Percentiles rank a stretch among this genome's conserved stretches.
Evolutionary conservation across 306 rosid species (phyloP).

Genomic region (Glycyrrhiza uralensis): DNA sequence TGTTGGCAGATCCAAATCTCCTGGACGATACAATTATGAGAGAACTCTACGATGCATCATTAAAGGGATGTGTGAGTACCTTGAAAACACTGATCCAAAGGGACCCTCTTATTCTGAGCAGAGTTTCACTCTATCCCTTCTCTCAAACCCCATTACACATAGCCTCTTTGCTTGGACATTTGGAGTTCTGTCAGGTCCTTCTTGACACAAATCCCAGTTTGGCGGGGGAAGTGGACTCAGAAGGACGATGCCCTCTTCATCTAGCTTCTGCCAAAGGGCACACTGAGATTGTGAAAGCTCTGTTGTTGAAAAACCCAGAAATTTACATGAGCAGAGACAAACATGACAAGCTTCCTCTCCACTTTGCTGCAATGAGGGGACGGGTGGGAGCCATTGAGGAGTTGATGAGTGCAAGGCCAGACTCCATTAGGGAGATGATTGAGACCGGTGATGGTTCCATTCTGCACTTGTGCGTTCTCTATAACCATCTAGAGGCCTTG

Average conservation of each 20-base stretch:
- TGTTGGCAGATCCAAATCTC: not conserved
- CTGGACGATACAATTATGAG: not conserved
- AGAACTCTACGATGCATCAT: conserved; percentile 26
- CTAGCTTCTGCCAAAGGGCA: conserved; percentile 30
- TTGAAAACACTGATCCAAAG: conserved; percentile 20
- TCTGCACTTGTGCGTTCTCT: conserved; percentile 24
- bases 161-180: conserved; percentile 32
- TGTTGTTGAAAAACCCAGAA: not conserved
- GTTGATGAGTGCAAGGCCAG: not conserved
- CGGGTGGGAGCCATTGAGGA: conserved; percentile 10
- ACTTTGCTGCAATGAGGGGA: conserved; percentile 35
- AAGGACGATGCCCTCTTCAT: conserved; percentile 41
- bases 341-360: conserved; percentile 36
- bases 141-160: conserved; percentile 35
- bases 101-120: conserved; percentile 6
- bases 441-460: conserved; percentile 11
- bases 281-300: conserved; percentile 21
- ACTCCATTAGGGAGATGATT: not conserved
- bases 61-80: conserved; percentile 15
- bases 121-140: conserved; percentile 20
- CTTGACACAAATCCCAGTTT: not conserved
- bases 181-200: conserved; percentile 23
- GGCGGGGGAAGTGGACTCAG: conserved; percentile 16
- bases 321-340: conserved; percentile 24
- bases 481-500: conserved; percentile 26